phyloP scores from a whole-genome alignment of 140 eudicot genomes.

The Bidens hawaiensis region DNA sequence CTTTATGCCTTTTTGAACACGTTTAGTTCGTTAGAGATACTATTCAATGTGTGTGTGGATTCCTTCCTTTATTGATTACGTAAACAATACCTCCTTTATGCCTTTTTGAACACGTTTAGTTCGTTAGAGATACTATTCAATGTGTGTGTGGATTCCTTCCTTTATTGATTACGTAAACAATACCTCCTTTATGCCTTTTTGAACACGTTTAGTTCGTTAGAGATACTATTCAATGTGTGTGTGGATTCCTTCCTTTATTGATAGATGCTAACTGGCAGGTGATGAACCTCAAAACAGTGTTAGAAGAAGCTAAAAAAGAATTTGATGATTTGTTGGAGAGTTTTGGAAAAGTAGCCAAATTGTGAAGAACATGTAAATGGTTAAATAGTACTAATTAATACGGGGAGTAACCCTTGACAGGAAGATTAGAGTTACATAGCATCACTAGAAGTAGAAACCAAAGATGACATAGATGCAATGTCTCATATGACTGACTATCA shows the following conservation, averaged over 20 bases:
- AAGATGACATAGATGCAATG: not conserved
- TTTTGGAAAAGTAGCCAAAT: constrained; percentile 16
- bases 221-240: not conserved
- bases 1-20: too few species aligned
- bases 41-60: too few species aligned
- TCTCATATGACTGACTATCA: not conserved
- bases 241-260: not conserved
- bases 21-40: too few species aligned
- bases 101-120: too few species aligned
- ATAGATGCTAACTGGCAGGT: constrained; percentile 35
- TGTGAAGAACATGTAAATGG: not conserved
- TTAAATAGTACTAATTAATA: not conserved
- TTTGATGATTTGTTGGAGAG: constrained; percentile 38
- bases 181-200: not conserved
- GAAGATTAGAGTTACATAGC: not conserved
- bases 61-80: too few species aligned
- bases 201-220: not conserved
- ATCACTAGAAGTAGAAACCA: not conserved
- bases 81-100: too few species aligned
- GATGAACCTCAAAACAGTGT: constrained; percentile 32
- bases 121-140: too few species aligned
- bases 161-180: not conserved
- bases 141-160: too few species aligned
- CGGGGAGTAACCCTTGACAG: not conserved
- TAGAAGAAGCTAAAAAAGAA: constrained; percentile 40